These are phyloP conservation scores for Pseudofabraea citricarpa DNA, from an alignment of 2,329 filamentous ascomycete genomes.

Conservation along the genomic window DNA sequence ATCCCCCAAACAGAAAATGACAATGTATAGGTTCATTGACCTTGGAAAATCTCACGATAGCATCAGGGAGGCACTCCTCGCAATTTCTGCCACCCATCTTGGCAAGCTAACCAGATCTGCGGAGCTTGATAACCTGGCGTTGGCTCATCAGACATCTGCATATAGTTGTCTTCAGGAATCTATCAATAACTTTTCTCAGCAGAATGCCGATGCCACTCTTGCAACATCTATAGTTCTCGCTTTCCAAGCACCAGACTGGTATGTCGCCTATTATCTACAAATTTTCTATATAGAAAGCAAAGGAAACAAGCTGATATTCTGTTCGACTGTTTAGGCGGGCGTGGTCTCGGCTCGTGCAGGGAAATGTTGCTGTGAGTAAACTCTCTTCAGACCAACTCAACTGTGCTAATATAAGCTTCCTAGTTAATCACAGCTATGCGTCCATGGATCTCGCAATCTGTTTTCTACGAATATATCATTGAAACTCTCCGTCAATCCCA, in stretches of 20 bases:
- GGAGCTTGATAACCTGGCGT: not conserved
- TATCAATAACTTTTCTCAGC: constrained; percentile 7
- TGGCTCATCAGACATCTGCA: not conserved
- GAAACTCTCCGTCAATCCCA: not conserved
- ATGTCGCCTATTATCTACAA: too few relatives aligned
- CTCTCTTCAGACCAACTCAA: not conserved
- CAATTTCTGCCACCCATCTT: not conserved
- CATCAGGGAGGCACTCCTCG: not conserved
- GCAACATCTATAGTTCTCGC: constrained; percentile 8
- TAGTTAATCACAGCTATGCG: not conserved
- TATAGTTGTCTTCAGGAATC: constrained; percentile 6
- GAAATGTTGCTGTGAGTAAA: not conserved
- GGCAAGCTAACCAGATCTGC: not conserved
- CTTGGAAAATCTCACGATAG: not conserved
- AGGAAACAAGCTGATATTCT: not conserved
- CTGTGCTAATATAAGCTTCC: not conserved
- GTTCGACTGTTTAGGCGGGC: not conserved
- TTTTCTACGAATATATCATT: not conserved
- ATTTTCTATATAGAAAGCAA: not conserved
- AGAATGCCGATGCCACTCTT: constrained; percentile 12
- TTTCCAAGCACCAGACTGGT: constrained; percentile 11
- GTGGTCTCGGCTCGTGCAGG: not conserved
- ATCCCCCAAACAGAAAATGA: not conserved
- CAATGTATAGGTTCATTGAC: not conserved
- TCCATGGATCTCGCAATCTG: not conserved